A percentile compares a stretch with the other conserved stretches of the same genome.
These are phyloP conservation scores for Brassica napus DNA, from an alignment of 345 rosid genomes.

Conservation along the genomic window DNA sequence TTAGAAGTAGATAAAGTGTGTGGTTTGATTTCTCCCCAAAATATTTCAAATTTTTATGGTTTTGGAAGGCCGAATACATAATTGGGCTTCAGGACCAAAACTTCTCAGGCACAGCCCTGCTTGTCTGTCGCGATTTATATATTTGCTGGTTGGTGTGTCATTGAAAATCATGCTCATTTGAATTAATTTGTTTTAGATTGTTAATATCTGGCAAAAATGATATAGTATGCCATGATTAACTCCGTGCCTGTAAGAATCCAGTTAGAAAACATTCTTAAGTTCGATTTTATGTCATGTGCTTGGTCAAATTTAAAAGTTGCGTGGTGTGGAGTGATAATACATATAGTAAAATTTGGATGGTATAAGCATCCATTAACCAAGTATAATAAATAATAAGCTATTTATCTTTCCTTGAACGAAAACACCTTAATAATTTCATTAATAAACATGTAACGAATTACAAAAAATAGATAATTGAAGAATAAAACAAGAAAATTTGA, in stretches of 20 bases:
- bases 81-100: too few relatives aligned
- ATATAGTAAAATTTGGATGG: background rate
- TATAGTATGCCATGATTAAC: background rate
- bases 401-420: background rate
- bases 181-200: background rate
- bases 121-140: background rate
- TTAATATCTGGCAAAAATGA: background rate
- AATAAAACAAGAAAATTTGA: background rate
- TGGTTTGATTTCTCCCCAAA: too few relatives aligned
- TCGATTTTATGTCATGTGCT: background rate
- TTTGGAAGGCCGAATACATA: too few relatives aligned
- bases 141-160: background rate
- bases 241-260: background rate
- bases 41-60: too few relatives aligned
- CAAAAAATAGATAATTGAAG: background rate
- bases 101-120: too few relatives aligned
- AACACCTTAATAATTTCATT: slow-evolving; percentile 9
- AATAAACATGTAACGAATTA: background rate
- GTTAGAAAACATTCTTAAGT: background rate
- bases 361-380: background rate
- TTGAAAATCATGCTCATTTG: background rate
- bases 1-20: too few relatives aligned
- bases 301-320: background rate
- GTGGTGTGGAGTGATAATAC: background rate
- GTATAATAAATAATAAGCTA: background rate